Percentiles rank a stretch among this genome's conserved stretches.
phyloP scores from a whole-genome alignment of 2,329 filamentous ascomycete genomes.

The Emergomyces africanus region DNA sequence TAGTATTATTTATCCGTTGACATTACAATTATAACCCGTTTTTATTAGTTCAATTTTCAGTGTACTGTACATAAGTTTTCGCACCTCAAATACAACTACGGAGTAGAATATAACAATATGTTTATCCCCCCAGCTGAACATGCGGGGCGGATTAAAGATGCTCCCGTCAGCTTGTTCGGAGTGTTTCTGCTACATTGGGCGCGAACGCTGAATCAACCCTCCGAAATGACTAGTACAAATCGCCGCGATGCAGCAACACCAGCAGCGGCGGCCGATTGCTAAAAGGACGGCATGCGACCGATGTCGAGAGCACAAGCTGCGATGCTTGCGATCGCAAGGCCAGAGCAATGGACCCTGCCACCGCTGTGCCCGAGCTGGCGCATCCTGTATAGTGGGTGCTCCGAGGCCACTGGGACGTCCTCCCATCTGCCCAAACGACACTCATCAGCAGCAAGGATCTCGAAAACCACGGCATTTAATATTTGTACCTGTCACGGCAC shows the following conservation, averaged over 20 bases:
- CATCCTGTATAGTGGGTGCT: neutral
- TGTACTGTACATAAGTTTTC: too few relatives aligned
- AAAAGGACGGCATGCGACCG: neutral
- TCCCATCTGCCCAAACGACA: neutral
- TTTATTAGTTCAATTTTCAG: too few relatives aligned
- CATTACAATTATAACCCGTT: too few relatives aligned
- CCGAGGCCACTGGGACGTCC: neutral
- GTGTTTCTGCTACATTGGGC: too few relatives aligned
- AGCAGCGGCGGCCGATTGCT: neutral
- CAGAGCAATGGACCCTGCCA: neutral
- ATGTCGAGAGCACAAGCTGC: neutral
- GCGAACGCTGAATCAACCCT: too few relatives aligned
- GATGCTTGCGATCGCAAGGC: neutral
- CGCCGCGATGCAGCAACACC: neutral
- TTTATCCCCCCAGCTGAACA: too few relatives aligned
- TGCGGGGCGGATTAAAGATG: too few relatives aligned
- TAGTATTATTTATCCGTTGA: too few relatives aligned
- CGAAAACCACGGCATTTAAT: neutral
- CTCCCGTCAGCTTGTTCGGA: too few relatives aligned
- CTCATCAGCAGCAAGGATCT: neutral
- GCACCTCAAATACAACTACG: too few relatives aligned
- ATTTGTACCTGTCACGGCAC: neutral
- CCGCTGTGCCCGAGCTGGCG: neutral
- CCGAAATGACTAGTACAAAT: too few relatives aligned
- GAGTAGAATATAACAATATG: too few relatives aligned